Base-by-base conservation (phyloP, 1,284 basidiomycete species). In the Malassezia cuniculi region DNA sequence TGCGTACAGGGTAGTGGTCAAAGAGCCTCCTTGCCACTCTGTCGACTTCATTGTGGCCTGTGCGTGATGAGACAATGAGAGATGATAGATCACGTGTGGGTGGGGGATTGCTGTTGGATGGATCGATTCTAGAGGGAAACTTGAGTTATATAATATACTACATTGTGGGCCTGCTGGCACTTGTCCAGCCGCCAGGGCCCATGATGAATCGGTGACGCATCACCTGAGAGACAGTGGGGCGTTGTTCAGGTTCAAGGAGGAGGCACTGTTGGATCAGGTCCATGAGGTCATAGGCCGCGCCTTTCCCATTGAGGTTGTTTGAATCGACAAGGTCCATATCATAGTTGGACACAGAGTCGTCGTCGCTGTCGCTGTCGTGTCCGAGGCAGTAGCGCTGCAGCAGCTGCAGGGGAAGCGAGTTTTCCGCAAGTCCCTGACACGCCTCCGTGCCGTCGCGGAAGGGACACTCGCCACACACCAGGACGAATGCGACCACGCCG, bases 401-500 rank as follows among this genome's bases (percentile, higher is more conserved):
- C 9, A 52, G 49, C 31, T 42, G 45, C 16, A 48, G 47, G 1
- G 68, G 60, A 10, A 66, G 36, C 14, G 59, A 57, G 15, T 56
- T 60, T 16, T 47, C 41, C 14, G 47, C 41, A 14, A 68, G 37
- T 2, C 66, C 68, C 25, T 48, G 34, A 18, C 54, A 48, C 10
- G 61, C 52, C 37, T 66, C 50, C 18, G 61, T 52, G 36, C 63
- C 61, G 45, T 65, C 84, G 82, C 66, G 79, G 73, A 66, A 61
- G 1, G 89, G 87, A 56, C 85, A 93, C 71, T 94, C 86, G 15
- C 90, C 90, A 17, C 87, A 82, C 11, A 97, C 75, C 41, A 97
- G 76, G 39, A 97, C 93, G 66, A 89, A 97, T 9, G 81, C 85
- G 12, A 97, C 85, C 9, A 95, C 87, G n/a, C 90, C 90, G 42